Evolutionary conservation across 1,284 basidiomycete species (phyloP).

Genomic region (Ustilago trichophora): DNA sequence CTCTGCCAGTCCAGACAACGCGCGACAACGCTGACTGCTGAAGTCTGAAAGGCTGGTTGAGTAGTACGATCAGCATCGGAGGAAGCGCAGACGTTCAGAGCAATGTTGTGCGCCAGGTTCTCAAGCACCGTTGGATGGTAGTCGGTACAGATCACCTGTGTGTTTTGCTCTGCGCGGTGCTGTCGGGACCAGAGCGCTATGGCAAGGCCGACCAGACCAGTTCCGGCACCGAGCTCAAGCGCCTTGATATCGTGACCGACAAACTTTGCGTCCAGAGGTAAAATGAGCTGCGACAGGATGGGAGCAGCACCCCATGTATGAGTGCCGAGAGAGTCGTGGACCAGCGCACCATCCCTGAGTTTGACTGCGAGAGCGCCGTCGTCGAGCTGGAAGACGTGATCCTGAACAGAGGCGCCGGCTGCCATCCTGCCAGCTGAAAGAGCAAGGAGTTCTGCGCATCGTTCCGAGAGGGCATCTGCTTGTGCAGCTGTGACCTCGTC

Average conservation of each 20-base stretch:
- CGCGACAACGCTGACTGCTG: constrained; percentile 8
- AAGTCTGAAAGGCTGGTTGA: not conserved
- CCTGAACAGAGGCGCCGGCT: constrained; percentile 29
- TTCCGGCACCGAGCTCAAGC: constrained; percentile 63
- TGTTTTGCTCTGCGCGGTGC: not conserved
- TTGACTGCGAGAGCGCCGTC: constrained; percentile 17
- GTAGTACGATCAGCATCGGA: not conserved
- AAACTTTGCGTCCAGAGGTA: constrained; percentile 9
- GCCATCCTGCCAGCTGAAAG: constrained; percentile 49
- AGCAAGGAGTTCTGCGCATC: constrained; percentile 40
- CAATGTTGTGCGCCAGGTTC: constrained; percentile 50
- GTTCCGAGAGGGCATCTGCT: constrained; percentile 18
- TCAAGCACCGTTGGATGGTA: constrained; percentile 56
- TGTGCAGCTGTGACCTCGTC: constrained; percentile 6
- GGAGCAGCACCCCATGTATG: constrained; percentile 63
- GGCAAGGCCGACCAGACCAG: constrained; percentile 57
- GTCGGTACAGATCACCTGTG: constrained; percentile 48
- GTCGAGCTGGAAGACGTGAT: constrained; percentile 19
- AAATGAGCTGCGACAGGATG: constrained; percentile 50
- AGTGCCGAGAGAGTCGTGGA: constrained; percentile 56
- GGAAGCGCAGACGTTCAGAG: constrained; percentile 28
- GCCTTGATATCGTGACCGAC: constrained; percentile 9
- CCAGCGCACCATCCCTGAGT: constrained; percentile 48
- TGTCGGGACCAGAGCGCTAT: constrained; percentile 25
- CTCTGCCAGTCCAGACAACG: constrained; percentile 57